Evolutionary conservation across 192 early-diverging fungal genomes (phyloP), one percentile per base, ranked within the genome.

Genomic region (Chytriomyces sp.): DNA sequence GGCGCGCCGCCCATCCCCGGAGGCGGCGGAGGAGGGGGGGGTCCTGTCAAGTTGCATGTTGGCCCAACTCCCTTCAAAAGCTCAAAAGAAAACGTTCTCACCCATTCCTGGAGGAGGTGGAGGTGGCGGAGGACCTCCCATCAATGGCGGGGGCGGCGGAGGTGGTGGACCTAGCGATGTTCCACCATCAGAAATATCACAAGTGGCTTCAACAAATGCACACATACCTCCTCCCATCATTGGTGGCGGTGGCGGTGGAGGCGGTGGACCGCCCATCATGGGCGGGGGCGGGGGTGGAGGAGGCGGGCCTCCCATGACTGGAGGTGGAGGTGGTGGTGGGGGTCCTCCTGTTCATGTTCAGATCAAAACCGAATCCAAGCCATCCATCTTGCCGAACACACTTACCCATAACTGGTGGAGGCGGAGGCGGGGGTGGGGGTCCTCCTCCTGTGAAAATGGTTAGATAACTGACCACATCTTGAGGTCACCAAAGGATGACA

Each of bases 281-380:
- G 80, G 80, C 39, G 80, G 79, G 22, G 77, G 77, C 22, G 80
- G 73, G 2, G 80, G 80, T 12, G 77, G 76, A 39, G 74, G 79
- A 5, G 79, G 75, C 28, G 69, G 60, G 41, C 64, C 64, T 12
- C 44, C 36, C 57, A 59, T 63, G 5, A 36, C 38, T n/a, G 70
- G 74, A 37, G 77, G 77, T 54, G 80, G 79, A 5, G 79, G 79
- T 39, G 78, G 78, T 59, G 78, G 78, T n/a, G 80, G 80, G 19
- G 73, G 73, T 5, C 68, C 59, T 39, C 59, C 34, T 54, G 33
- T 30, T 7, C 71, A 10, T 8, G n/a, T 22, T 73, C 25, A 22
- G 6, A 74, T 19, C 33, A 70, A 41, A 70, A 25, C 8, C 14
- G 8, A 34, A 59, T 68, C 22, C 10, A 26, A n/a, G 66, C 0